A percentile compares a stretch with the other conserved stretches of the same genome.
Conservation (phyloP, 345 rosid species). For the Microthlaspi erraticum region DNA sequence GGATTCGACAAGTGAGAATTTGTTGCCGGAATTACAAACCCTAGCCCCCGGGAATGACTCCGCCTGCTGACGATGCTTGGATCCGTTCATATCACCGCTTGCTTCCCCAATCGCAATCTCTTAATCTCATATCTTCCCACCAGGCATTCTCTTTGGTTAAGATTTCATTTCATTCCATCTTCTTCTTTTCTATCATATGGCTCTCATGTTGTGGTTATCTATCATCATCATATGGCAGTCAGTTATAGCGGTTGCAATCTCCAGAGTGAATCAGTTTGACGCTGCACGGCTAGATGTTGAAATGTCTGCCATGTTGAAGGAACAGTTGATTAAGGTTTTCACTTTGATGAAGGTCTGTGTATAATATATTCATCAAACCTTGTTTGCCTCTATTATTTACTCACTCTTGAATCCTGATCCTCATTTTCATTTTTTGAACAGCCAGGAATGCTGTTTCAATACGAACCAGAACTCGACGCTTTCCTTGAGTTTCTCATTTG, state of each 20-base stretch:
- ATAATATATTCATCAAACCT: not conserved
- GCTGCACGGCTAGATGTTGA: conserved; percentile 93
- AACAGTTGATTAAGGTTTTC: conserved; percentile 93
- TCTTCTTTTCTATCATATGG: no score
- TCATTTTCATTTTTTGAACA: conserved; percentile 52
- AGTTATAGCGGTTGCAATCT: conserved; percentile 66
- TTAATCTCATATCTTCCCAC: conserved; percentile 51
- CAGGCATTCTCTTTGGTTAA: conserved; percentile 47
- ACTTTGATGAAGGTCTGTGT: conserved; percentile 78
- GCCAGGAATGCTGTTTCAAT: conserved; percentile 99
- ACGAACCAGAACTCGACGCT: conserved; percentile 99
- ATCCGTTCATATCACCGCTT: conserved; percentile 50
- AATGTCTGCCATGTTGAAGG: conserved; percentile 97
- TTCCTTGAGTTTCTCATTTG: conserved; percentile 99
- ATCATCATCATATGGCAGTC: conserved; percentile 50
- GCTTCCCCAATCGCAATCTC: conserved; percentile 65
- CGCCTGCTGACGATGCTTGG: conserved; percentile 72
- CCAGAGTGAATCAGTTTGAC: conserved; percentile 96
- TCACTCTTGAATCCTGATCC: not conserved
- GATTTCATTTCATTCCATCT: not conserved
- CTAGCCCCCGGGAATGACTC: conserved; percentile 27
- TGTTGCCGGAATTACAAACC: not conserved
- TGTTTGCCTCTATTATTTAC: no score
- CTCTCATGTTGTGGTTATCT: conserved; percentile 2
- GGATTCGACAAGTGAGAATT: no score